Conservation (phyloP, 352 stramenopile genomes). For the Globisporangium iwayamae region DNA sequence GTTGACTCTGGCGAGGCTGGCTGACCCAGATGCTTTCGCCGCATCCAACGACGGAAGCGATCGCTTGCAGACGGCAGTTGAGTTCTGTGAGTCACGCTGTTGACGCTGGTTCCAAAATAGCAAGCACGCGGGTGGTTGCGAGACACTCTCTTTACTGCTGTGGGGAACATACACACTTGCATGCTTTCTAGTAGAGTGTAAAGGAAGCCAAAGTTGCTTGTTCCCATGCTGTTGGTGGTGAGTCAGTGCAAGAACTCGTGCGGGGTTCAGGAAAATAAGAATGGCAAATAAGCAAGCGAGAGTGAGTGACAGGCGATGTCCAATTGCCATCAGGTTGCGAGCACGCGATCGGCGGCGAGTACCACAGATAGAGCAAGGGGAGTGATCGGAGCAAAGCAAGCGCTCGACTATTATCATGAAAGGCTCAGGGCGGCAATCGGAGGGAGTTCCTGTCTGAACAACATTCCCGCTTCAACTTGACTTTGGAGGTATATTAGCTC, state of each 20-base stretch:
- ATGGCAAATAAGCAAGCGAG: too few relatives aligned
- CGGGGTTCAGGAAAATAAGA: too few relatives aligned
- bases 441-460: neutral
- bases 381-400: neutral
- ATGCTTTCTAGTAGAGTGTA: too few relatives aligned
- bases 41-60: neutral
- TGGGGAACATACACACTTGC: neutral
- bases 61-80: neutral
- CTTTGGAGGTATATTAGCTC: neutral
- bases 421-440: neutral
- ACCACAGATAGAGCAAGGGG: too few relatives aligned
- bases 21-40: constrained; percentile 3
- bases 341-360: too few relatives aligned
- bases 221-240: too few relatives aligned
- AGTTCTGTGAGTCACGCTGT: neutral
- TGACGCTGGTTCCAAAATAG: neutral
- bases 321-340: neutral
- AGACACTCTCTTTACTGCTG: neutral
- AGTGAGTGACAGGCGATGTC: neutral
- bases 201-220: too few relatives aligned
- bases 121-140: neutral
- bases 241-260: too few relatives aligned
- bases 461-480: neutral
- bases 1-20: neutral
- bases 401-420: neutral